These are phyloP conservation scores for Davidsoniella australis DNA, from an alignment of 2,329 filamentous ascomycete species.

Conservation along the genomic window DNA sequence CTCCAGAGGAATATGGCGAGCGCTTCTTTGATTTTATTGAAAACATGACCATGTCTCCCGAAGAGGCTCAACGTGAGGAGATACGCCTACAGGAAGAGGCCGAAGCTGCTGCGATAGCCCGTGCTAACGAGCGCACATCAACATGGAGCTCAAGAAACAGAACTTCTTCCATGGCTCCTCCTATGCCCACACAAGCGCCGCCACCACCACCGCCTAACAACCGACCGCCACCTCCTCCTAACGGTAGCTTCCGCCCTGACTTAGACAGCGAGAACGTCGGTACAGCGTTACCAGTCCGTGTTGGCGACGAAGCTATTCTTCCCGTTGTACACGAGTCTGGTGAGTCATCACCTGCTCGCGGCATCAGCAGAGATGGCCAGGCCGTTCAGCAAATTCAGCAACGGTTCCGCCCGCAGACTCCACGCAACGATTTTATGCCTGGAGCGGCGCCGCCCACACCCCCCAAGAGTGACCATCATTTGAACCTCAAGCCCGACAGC, in stretches of 20 bases:
- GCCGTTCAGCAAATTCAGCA: not conserved
- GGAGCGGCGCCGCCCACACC: constrained; percentile 27
- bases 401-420: constrained; percentile 23
- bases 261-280: not conserved
- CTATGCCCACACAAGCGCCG: constrained; percentile 29
- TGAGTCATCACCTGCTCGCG: constrained; percentile 52
- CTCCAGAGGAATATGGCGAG: constrained; percentile 79
- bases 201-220: constrained; percentile 24
- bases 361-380: constrained; percentile 33
- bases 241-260: constrained; percentile 14
- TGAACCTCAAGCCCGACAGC: constrained; percentile 28
- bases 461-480: constrained; percentile 24
- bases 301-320: constrained; percentile 31
- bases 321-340: constrained; percentile 85
- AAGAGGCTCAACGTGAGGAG: constrained; percentile 43
- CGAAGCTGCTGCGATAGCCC: constrained; percentile 20
- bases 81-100: constrained; percentile 33
- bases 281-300: not conserved
- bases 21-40: constrained; percentile 87
- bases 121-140: constrained; percentile 19
- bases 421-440: constrained; percentile 21
- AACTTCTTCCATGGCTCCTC: constrained; percentile 20
- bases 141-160: constrained; percentile 22
- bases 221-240: constrained; percentile 22
- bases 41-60: constrained; percentile 74